A percentile compares a stretch with the other conserved stretches of the same genome.
Evolutionary conservation across 202 grass and related monocot species (phyloP).

Genomic region (Bolboschoenoplectus hybrid): DNA sequence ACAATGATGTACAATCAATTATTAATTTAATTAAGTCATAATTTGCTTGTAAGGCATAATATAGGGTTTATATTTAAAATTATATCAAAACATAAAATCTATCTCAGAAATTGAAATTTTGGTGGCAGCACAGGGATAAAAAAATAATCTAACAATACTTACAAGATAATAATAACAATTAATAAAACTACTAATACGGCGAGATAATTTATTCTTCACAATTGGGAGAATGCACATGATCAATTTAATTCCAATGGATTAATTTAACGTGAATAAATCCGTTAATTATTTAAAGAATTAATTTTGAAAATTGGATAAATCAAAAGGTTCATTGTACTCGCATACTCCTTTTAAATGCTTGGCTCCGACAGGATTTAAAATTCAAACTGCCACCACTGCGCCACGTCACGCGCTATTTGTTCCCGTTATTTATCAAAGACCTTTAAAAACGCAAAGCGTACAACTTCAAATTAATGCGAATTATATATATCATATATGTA

Average conservation of each 20-base stretch:
- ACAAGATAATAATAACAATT: too few relatives aligned
- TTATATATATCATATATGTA: background rate
- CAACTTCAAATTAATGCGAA: background rate
- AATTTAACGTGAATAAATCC: background rate
- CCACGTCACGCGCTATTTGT: background rate
- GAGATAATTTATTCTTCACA: too few relatives aligned
- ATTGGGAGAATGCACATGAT: background rate
- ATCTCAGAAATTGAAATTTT: background rate
- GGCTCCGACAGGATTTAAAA: too few relatives aligned
- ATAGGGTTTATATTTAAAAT: too few relatives aligned
- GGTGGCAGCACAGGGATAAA: background rate
- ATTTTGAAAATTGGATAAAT: background rate
- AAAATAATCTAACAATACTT: background rate
- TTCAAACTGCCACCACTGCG: background rate
- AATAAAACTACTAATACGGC: too few relatives aligned
- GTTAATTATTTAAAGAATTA: background rate
- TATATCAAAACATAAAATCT: background rate
- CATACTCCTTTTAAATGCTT: too few relatives aligned
- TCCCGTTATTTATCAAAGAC: conserved; percentile 1
- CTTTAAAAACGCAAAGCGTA: background rate
- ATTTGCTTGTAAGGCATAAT: too few relatives aligned
- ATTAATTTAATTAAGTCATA: too few relatives aligned
- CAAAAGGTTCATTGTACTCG: too few relatives aligned
- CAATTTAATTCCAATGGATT: background rate
- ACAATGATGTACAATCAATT: too few relatives aligned